A percentile compares a stretch with the other conserved stretches of the same genome.
Conservation (phyloP, 768 basidiomycete species). For the Kwoniella sp. region DNA sequence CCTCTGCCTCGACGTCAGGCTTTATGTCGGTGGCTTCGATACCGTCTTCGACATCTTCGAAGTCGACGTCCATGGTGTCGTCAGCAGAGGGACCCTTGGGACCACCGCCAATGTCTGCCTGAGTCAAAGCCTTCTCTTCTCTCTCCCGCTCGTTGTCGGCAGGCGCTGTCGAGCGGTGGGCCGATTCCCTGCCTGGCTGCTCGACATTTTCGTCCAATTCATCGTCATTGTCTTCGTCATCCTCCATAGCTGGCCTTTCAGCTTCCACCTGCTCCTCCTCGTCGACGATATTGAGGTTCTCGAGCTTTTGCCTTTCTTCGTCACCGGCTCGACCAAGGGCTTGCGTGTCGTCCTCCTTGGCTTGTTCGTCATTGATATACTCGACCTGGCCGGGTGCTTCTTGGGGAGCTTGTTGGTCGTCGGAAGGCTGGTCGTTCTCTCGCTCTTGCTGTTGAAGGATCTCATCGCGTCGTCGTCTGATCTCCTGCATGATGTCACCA, state of each 20-base stretch:
- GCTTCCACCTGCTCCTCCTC: constrained; percentile 59
- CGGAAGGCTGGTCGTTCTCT: constrained; percentile 50
- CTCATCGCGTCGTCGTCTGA: constrained; percentile 79
- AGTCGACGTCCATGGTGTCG: constrained; percentile 60
- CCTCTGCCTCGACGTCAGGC: constrained; percentile 32
- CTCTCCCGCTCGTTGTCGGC: constrained; percentile 19
- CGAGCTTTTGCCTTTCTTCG: constrained; percentile 77
- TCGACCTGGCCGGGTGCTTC: constrained; percentile 63
- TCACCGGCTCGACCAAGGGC: constrained; percentile 84
- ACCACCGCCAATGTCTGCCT: constrained; percentile 45
- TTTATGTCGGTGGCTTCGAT: constrained; percentile 51
- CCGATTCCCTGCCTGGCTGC: constrained; percentile 12
- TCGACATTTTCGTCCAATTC: constrained; percentile 18
- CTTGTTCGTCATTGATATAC: constrained; percentile 72
- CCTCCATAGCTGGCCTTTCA: constrained; percentile 36
- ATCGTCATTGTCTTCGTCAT: constrained; percentile 29
- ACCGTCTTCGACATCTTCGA: constrained; percentile 59
- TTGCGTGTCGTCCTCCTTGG: constrained; percentile 69
- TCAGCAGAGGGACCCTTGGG: constrained; percentile 28
- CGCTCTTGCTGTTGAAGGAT: constrained; percentile 60
- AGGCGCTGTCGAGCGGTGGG: constrained; percentile 17
- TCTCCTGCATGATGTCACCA: constrained; percentile 79
- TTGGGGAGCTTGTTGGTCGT: constrained; percentile 30
- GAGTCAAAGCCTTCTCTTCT: constrained; percentile 57
- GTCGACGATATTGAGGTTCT: constrained; percentile 76